Evolutionary conservation across 2,329 filamentous ascomycete genomes (phyloP).

Genomic region (Cryphonectria naterciae): DNA sequence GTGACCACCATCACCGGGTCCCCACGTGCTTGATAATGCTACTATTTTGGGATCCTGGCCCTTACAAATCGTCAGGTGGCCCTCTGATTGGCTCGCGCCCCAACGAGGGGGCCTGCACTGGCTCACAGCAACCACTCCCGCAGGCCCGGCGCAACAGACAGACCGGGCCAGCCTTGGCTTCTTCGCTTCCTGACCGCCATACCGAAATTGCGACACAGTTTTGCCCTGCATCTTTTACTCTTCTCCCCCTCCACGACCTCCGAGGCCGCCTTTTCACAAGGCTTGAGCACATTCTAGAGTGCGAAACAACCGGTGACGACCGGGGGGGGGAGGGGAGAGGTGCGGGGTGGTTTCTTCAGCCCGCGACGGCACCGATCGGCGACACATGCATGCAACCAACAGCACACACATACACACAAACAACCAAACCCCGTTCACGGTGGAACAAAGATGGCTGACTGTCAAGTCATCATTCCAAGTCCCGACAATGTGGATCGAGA

Average conservation of each 20-base stretch:
- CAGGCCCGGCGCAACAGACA: conserved; percentile 11
- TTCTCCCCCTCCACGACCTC: not conserved
- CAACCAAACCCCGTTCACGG: not conserved
- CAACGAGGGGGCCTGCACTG: conserved; percentile 1
- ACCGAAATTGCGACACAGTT: conserved; percentile 18
- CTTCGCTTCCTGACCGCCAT: conserved; percentile 22
- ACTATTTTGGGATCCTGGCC: conserved; percentile 26
- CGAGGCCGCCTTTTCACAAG: conserved; percentile 22
- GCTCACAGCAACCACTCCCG: not conserved
- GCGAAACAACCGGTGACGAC: conserved; percentile 23
- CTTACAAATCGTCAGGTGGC: conserved; percentile 22
- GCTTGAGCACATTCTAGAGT: conserved; percentile 7
- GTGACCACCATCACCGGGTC: conserved; percentile 19
- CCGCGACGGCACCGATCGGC: not conserved
- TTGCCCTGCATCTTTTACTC: not conserved
- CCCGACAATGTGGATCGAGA: conserved; percentile 23
- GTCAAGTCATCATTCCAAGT: conserved; percentile 1
- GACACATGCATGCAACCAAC: not conserved
- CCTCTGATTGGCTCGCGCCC: conserved; percentile 19
- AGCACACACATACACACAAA: not conserved
- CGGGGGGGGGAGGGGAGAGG: not conserved
- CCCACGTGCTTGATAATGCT: conserved; percentile 29
- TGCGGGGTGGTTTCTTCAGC: not conserved
- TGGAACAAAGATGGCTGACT: not conserved
- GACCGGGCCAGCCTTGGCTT: conserved; percentile 17